phyloP scores from a whole-genome alignment of 164 flowering plant species.

The Sedum album region DNA sequence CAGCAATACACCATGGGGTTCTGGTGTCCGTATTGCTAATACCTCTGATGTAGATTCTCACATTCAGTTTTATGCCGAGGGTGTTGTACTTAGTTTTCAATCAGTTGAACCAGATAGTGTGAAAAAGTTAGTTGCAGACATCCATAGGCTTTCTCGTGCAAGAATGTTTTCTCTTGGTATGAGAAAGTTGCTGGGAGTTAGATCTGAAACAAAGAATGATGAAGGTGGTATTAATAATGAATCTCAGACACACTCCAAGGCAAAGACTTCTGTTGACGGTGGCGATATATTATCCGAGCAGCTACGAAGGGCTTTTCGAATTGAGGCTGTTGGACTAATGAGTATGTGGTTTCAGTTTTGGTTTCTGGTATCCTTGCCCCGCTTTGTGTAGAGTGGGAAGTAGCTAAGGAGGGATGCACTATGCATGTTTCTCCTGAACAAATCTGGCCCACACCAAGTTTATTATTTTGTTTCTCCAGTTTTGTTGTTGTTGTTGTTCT shows the following conservation, averaged over 20 bases:
- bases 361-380: slow-evolving; percentile 83
- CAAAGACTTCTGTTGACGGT: background rate
- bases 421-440: slow-evolving; percentile 99
- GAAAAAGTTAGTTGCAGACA: slow-evolving; percentile 79
- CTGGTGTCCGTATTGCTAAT: slow-evolving; percentile 85
- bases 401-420: slow-evolving; percentile 93
- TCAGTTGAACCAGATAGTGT: slow-evolving; percentile 86
- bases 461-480: slow-evolving; percentile 10
- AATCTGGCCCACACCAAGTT: slow-evolving; percentile 99
- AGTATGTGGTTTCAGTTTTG: slow-evolving; percentile 99
- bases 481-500: background rate
- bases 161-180: slow-evolving; percentile 87
- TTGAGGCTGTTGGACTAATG: slow-evolving; percentile 94
- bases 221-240: slow-evolving; percentile 24
- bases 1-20: slow-evolving; percentile 70
- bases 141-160: slow-evolving; percentile 85
- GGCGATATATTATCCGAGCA: slow-evolving; percentile 37
- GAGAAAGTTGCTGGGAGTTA: slow-evolving; percentile 85
- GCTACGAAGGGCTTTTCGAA: slow-evolving; percentile 72
- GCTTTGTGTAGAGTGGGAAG: slow-evolving; percentile 99
- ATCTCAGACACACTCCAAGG: background rate
- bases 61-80: slow-evolving; percentile 84
- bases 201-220: slow-evolving; percentile 55
- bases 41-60: slow-evolving; percentile 93
- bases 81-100: slow-evolving; percentile 73